Percentiles rank a stretch among this genome's conserved stretches.
Evolutionary conservation across 441 rosid species (phyloP).

Genomic region (Euphorbia schlechtendalii): DNA sequence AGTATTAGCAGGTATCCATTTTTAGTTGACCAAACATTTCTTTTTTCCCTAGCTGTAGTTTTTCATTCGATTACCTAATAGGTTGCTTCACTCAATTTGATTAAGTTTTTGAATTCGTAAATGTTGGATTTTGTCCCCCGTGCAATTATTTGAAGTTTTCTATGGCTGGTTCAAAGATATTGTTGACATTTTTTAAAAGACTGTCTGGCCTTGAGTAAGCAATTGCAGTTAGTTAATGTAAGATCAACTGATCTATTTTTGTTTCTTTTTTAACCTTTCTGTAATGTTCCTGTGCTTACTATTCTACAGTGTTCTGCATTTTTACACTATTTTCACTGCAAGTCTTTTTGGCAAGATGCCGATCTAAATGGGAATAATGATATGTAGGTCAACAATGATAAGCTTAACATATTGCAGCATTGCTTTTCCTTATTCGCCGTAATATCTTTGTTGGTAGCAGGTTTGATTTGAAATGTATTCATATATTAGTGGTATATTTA

Average conservation of each 20-base stretch:
- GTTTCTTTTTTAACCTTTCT: neutral
- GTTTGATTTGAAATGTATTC: neutral
- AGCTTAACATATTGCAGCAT: neutral
- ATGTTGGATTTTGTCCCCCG: neutral
- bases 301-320: neutral
- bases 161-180: neutral
- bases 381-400: neutral
- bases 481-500: neutral
- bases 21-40: neutral
- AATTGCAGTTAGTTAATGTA: neutral
- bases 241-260: neutral
- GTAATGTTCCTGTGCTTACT: neutral
- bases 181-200: neutral
- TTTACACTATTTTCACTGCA: neutral
- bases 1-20: constrained; percentile 35
- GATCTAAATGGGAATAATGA: neutral
- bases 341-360: neutral
- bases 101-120: neutral
- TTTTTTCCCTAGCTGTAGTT: too few species aligned
- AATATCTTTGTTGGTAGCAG: neutral
- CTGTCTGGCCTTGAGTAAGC: neutral
- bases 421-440: neutral
- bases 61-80: too few species aligned
- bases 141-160: neutral
- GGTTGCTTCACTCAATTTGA: neutral